Evolutionary conservation across 2,329 filamentous ascomycete species (phyloP).

Genomic region (Arachnopeziza araneosa): DNA sequence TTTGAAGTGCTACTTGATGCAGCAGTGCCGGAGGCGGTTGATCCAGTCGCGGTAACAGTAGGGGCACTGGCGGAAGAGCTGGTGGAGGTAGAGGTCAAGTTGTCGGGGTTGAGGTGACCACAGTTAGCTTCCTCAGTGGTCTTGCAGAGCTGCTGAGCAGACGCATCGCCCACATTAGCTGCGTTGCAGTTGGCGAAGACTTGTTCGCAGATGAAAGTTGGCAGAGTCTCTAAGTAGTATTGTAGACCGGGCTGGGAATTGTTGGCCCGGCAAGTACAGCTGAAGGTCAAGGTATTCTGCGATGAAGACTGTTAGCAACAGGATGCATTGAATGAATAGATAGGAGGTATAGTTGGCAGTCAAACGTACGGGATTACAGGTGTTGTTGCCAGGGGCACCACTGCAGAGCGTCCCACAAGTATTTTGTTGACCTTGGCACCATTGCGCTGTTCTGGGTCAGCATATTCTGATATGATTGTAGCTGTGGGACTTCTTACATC

Average conservation of each 20-base stretch:
- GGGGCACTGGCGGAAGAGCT: slow-evolving; percentile 37
- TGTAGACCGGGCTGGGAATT: slow-evolving; percentile 48
- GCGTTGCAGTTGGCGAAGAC: slow-evolving; percentile 45
- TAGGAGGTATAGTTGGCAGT: not conserved
- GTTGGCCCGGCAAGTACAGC: slow-evolving; percentile 49
- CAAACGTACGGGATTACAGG: slow-evolving; percentile 49
- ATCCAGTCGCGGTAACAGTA: slow-evolving; percentile 18
- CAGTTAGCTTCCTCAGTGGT: slow-evolving; percentile 39
- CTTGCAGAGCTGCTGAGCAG: slow-evolving; percentile 43
- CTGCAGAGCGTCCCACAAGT: slow-evolving; percentile 56
- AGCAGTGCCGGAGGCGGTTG: slow-evolving; percentile 24
- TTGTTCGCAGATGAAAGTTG: slow-evolving; percentile 52
- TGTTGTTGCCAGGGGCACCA: slow-evolving; percentile 43
- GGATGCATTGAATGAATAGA: not conserved
- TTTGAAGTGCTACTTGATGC: slow-evolving; percentile 27
- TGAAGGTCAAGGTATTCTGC: slow-evolving; percentile 46
- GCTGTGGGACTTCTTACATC: slow-evolving; percentile 17
- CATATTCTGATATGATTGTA: not conserved
- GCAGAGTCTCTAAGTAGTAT: slow-evolving; percentile 52
- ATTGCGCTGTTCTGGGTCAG: slow-evolving; percentile 36
- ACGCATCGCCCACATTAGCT: slow-evolving; percentile 38
- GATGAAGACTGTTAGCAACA: slow-evolving; percentile 4
- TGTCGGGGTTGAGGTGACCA: slow-evolving; percentile 36
- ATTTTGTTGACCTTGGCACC: slow-evolving; percentile 55
- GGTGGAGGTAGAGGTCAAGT: slow-evolving; percentile 23